Base-by-base conservation (phyloP, 352 stramenopile genomes). In the Phytophthora fragariae region DNA sequence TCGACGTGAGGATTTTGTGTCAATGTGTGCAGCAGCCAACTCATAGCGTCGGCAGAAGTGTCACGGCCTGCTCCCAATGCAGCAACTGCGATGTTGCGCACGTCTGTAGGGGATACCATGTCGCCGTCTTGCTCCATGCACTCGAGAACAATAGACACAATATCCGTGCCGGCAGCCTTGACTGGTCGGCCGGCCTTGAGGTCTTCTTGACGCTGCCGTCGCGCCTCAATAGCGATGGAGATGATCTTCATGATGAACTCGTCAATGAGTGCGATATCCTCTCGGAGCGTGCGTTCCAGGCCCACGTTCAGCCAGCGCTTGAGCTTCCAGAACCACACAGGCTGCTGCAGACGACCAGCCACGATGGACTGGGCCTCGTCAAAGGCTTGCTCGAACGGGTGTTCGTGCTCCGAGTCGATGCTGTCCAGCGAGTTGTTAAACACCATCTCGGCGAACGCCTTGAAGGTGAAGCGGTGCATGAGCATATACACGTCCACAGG, bases 1-100 rank as follows among this genome's bases (percentile, higher is more conserved):
- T 83, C 74, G 0, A 91, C 76, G 2, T 70, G 53, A 3, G 86
- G 89, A 62, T 94, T 41, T 29, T 79, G 76, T 2, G 64, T 80
- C 19, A 96, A 67, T 35, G 90, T 88, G 55, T 91, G 83, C 4
- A 96, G 46, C 6, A 91, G 70, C 91, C 91, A 96, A 33, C 70
- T 83, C 61, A 92, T 73, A 27, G 75, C 67, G 57, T 82, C 75
- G 8, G 66, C 75, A 17, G 86, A 90, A 2, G 88, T 93, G 69
- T 95, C 87, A 2, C 84, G 73, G 17, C 88, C 88, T 21, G 85
- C 88, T 21, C 92, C 75, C 10, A 94, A 57, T 6, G 90, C 85
- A 39, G 77, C 88, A 11, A 94, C 73, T 2, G 92, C 76, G 21
- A 95, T 86, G 65, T 94, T 86, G 17, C 82, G 80, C 11, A 95